Conservation (phyloP, 305 asterid genomes). For the Solanum hybrid region DNA sequence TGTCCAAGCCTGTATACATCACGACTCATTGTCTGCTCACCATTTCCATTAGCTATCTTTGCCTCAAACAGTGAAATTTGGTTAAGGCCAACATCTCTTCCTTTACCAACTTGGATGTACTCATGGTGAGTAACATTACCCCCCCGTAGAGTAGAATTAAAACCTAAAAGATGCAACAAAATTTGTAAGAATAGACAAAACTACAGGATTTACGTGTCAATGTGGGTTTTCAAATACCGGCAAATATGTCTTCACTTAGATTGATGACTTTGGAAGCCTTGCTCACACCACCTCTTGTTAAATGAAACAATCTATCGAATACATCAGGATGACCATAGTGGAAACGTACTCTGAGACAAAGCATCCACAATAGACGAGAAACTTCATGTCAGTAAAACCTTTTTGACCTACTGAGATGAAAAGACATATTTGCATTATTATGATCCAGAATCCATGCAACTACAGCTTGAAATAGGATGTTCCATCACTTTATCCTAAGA, state of each 20-base stretch:
- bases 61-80: slow-evolving; percentile 90
- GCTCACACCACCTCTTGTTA: slow-evolving; percentile 95
- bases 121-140: slow-evolving; percentile 97
- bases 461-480: background rate
- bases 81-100: slow-evolving; percentile 96
- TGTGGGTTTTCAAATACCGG: slow-evolving; percentile 46
- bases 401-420: background rate
- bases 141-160: slow-evolving; percentile 95
- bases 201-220: background rate
- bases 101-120: slow-evolving; percentile 97
- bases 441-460: background rate
- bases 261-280: slow-evolving; percentile 87
- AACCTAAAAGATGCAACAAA: slow-evolving; percentile 42
- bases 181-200: slow-evolving; percentile 12
- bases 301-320: slow-evolving; percentile 89
- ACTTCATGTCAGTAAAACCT: slow-evolving; percentile 4
- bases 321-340: slow-evolving; percentile 99
- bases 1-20: slow-evolving; percentile 93
- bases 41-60: slow-evolving; percentile 92
- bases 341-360: slow-evolving; percentile 75
- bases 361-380: slow-evolving; percentile 1
- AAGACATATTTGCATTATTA: background rate
- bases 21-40: slow-evolving; percentile 95
- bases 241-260: slow-evolving; percentile 92
- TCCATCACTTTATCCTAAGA: background rate